phyloP scores from a whole-genome alignment of 2,329 filamentous ascomycete genomes.

The Albifimbria verrucaria region DNA sequence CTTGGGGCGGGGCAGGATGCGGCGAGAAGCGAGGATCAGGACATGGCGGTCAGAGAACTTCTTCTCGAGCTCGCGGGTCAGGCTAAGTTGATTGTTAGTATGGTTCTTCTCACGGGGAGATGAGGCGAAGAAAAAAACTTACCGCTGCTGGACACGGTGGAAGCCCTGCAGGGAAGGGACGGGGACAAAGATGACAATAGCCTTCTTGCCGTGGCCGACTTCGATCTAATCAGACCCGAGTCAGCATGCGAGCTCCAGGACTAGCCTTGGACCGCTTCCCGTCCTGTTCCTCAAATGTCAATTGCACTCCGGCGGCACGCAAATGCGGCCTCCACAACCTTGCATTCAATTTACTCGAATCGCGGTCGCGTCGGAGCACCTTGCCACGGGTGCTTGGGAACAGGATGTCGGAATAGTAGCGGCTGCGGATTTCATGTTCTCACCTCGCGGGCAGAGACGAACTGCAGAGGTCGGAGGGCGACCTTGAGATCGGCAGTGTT shows the following conservation, averaged over 20 bases:
- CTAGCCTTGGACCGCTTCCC: conserved; percentile 71
- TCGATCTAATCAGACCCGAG: conserved; percentile 80
- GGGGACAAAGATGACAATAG: conserved; percentile 99
- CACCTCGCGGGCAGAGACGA: conserved; percentile 99
- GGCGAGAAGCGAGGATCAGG: conserved; percentile 96
- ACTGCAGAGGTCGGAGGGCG: conserved; percentile 94
- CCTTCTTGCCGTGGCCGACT: conserved; percentile 99
- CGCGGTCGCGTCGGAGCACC: conserved; percentile 18
- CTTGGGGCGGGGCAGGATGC: conserved; percentile 98
- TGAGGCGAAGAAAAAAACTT: conserved; percentile 38
- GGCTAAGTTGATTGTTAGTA: conserved; percentile 53
- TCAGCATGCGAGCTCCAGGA: conserved; percentile 77
- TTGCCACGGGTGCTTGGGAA: conserved; percentile 36
- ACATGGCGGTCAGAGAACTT: conserved; percentile 99
- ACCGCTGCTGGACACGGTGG: conserved; percentile 99
- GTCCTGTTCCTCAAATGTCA: conserved; percentile 61
- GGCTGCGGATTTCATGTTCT: too few relatives aligned
- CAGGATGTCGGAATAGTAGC: conserved; percentile 36
- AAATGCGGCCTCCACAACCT: conserved; percentile 19
- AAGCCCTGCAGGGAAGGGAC: conserved; percentile 97
- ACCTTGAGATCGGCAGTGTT: conserved; percentile 98
- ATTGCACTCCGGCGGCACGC: conserved; percentile 30
- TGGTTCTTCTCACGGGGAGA: not conserved
- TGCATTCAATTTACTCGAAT: conserved; percentile 19
- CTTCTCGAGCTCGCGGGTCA: conserved; percentile 99